Base-by-base conservation (phyloP, 331 rosid genomes). In the Saraca asoca region DNA sequence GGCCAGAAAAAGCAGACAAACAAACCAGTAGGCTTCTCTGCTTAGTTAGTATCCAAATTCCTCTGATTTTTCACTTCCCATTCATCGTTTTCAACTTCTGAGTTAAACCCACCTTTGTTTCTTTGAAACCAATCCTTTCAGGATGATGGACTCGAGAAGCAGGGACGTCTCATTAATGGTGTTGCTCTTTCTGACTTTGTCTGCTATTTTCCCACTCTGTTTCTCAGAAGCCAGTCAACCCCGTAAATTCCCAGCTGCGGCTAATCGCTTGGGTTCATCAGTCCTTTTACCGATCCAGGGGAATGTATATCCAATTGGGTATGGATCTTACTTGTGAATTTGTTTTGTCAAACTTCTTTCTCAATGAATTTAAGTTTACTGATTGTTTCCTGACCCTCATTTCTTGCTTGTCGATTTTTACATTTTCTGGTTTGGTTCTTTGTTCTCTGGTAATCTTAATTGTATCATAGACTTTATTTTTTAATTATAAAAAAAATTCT, bases 221-320 rank as follows among this genome's bases (percentile, higher is more conserved):
- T 75, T 85, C 65, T 81, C 86, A 0, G 75, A 41, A 37, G 67
- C 75, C 63, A 24, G 55, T 55, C 87, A 64, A 31, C 17, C 69
- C 44, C 64, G 29, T 42, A 31, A 16, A 38, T 58, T 4, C 0
- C 11, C 19, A 12, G 7, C 2, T 16, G 2, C 49, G n/a, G 5
- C 2, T 12, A 33, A 16, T 17, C 60, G 60, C 37, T 4, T 35
- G 5, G 65, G 17, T 41, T 72, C 87, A 18, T 76, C 95, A 0
- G 37, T 59, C 39, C 58, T 74, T 56, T 77, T 89, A 6, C 83
- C 31, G 0, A 20, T 89, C 68, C 72, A 54, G 9, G 95, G 96
- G 51, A 87, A 87, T 56, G 95, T 89, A 20, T 92, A 87, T 64
- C 98, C 98, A 43, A 62, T 61, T 55, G 96, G 98, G 98, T 92